A percentile compares a stretch with the other conserved stretches of the same genome.
Evolutionary conservation across 176 grass and related monocot genomes (phyloP).

Genomic region (Guadua angustifolia): DNA sequence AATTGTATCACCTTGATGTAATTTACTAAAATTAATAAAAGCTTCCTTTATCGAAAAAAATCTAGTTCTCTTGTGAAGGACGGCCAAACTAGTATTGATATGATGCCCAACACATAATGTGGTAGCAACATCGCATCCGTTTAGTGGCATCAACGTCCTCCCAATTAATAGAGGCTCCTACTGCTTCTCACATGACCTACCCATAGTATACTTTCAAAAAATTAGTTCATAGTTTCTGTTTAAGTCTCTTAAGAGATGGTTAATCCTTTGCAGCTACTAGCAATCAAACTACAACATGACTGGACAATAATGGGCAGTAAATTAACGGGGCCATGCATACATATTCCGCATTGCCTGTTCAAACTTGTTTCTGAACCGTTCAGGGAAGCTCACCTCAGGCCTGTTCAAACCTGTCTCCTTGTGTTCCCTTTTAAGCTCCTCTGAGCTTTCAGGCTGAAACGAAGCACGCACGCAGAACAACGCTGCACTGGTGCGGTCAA

Average conservation of each 20-base stretch:
- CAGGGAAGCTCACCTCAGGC: conserved; percentile 8
- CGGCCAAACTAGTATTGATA: conserved; percentile 10
- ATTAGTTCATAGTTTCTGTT: background rate
- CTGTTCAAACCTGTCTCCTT: background rate
- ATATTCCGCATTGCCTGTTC: background rate
- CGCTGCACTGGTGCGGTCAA: conserved; percentile 9
- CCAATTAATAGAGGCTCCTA: background rate
- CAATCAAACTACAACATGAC: background rate
- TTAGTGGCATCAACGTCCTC: background rate
- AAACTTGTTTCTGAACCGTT: conserved; percentile 33
- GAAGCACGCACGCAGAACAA: conserved; percentile 5
- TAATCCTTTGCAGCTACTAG: background rate
- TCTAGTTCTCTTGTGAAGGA: conserved; percentile 11
- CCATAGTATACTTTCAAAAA: background rate
- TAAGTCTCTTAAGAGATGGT: no score
- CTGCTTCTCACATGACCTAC: background rate
- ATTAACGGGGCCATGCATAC: background rate
- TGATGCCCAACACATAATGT: conserved; percentile 19
- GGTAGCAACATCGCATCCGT: background rate
- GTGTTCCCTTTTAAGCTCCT: conserved; percentile 19
- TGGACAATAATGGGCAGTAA: background rate
- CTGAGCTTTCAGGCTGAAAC: background rate
- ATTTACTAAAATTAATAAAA: no score
- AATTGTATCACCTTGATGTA: no score
- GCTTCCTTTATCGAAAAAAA: no score